Evolutionary conservation across 306 rosid species (phyloP).

Genomic region (Acacia confusa): DNA sequence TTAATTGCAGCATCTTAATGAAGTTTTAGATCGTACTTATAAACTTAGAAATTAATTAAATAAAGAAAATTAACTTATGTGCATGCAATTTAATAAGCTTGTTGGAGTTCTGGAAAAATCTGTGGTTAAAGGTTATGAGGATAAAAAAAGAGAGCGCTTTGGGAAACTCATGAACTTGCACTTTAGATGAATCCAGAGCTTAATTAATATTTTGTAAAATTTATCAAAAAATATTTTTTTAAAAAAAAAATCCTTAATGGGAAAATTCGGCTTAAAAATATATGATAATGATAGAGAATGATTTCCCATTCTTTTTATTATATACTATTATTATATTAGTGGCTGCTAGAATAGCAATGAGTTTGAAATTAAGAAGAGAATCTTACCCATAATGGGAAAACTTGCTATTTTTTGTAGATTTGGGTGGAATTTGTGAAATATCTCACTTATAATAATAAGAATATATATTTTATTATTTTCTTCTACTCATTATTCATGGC

Average conservation of each 20-base stretch:
- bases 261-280: neutral
- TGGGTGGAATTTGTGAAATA: neutral
- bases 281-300: neutral
- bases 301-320: slow-evolving; percentile 10
- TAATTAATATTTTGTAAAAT: neutral
- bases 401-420: neutral
- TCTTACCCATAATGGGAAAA: neutral
- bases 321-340: neutral
- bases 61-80: no score
- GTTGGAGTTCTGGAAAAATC: neutral
- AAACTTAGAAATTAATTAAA: neutral
- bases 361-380: neutral
- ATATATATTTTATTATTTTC: neutral
- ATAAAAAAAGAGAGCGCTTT: no score
- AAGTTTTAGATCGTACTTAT: neutral
- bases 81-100: neutral
- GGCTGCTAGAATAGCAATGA: neutral
- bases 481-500: neutral
- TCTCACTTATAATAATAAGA: neutral
- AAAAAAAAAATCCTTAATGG: neutral
- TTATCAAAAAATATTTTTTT: no score
- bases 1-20: neutral
- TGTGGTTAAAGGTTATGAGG: neutral
- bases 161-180: no score
- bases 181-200: neutral